Percentiles rank a stretch among this genome's conserved stretches.
Evolutionary conservation across 208 protist species (phyloP).

Genomic region (Acanthamoeba castellanii): DNA sequence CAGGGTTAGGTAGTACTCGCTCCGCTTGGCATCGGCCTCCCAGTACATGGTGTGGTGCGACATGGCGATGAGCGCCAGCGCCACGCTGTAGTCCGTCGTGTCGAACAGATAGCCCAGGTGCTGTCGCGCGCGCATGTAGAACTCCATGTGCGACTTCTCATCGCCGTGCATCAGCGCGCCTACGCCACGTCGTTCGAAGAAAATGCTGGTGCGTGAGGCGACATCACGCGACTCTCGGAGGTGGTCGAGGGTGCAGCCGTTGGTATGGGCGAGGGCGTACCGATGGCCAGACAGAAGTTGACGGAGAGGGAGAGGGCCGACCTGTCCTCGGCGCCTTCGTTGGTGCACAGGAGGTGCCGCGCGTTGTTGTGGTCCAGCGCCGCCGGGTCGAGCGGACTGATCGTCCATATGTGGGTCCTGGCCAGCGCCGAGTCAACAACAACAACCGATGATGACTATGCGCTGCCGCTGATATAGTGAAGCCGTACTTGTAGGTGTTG

Average conservation of each 20-base stretch:
- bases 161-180: conserved; percentile 58
- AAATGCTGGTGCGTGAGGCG: too few relatives aligned
- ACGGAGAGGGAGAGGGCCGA: conserved; percentile 40
- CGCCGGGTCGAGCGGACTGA: conserved; percentile 43
- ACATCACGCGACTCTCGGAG: too few relatives aligned
- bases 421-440: not conserved
- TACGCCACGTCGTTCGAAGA: not conserved
- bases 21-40: conserved; percentile 63
- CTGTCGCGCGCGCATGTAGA: conserved; percentile 44
- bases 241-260: too few relatives aligned
- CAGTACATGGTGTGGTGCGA: conserved; percentile 72
- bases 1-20: conserved; percentile 61
- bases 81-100: conserved; percentile 60
- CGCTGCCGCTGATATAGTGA: not conserved
- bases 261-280: too few relatives aligned
- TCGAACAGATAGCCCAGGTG: conserved; percentile 49
- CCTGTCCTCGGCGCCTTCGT: conserved; percentile 45
- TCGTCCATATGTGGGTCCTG: conserved; percentile 60
- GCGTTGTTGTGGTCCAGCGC: conserved; percentile 67
- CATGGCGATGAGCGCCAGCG: conserved; percentile 64
- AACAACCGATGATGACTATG: too few relatives aligned
- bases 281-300: conserved; percentile 58
- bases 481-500: conserved; percentile 51
- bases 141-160: conserved; percentile 13
- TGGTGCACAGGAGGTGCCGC: conserved; percentile 33